Evolutionary conservation across 768 basidiomycete species (phyloP), one percentile per base, ranked within the genome.

Genomic region (Mycena epipterygia): DNA sequence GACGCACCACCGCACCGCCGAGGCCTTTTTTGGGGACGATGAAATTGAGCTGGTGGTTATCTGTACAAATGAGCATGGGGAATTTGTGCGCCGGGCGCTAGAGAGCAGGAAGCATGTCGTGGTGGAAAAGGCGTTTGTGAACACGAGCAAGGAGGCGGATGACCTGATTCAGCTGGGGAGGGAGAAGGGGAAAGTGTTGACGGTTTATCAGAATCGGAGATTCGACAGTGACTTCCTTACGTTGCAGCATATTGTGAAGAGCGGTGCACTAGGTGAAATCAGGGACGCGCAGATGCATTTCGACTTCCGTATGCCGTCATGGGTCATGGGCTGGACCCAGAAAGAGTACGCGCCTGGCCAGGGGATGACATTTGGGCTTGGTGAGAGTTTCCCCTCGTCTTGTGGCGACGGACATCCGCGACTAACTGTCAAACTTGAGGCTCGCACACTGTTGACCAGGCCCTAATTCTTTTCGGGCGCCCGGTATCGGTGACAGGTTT

Each of bases 1-100:
- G 61, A 62, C 61, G 61, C 61, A 62, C 61, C 61, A 62, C 48
- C 61, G 61, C 61, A 62, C 61, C 61, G 61, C 61, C 61, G 61
- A 62, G 33, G 61, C 61, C 61, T 62, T 62, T 51, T 62, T 62
- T 51, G 61, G 33, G 25, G 61, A 62, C 61, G 48, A 51, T 39
- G 35, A 39, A 51, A 62, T 62, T 27, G 61, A 23, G 35, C 61
- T 62, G 48, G 61, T 62, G 48, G 61, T 62, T 51, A 62, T 62
- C 61, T 62, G 61, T 39, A 62, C 61, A 39, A 48, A 62, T 29
- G 61, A 51, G 61, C 61, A 62, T 51, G 61, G 61, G 48, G 48
- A 62, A 30, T 52, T 62, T 39, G 61, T 62, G 48, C 61, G 61
- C 61, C 48, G 48, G 33, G 61, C 61, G 61, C 61, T 62, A 37